These are phyloP conservation scores for Ophiocordyceps camponoti-floridani DNA, from an alignment of 2,329 filamentous ascomycete genomes.

Conservation along the genomic window DNA sequence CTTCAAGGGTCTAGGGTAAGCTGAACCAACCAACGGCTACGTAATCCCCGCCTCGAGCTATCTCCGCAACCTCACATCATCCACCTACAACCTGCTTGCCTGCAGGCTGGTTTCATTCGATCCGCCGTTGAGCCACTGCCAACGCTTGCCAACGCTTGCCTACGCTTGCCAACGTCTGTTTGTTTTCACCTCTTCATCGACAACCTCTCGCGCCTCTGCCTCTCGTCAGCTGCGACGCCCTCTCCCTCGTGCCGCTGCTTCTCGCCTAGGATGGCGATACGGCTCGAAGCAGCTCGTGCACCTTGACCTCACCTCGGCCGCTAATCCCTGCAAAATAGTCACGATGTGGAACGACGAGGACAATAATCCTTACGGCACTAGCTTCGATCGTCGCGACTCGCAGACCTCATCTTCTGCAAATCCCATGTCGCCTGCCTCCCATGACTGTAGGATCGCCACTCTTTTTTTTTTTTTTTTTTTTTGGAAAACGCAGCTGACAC, in stretches of 20 bases:
- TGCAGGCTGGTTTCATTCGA: too few species aligned
- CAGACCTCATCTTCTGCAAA: slow-evolving; percentile 50
- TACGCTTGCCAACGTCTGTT: too few species aligned
- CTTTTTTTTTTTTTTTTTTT: not conserved
- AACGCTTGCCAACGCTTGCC: too few species aligned
- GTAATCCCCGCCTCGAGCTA: too few species aligned
- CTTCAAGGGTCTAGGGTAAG: too few species aligned
- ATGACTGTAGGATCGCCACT: slow-evolving; percentile 30
- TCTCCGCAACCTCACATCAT: too few species aligned
- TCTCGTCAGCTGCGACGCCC: not conserved
- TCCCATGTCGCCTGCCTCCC: slow-evolving; percentile 41
- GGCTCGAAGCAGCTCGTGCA: not conserved
- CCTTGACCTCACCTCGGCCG: not conserved
- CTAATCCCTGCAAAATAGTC: slow-evolving; percentile 1
- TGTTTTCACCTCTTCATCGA: not conserved
- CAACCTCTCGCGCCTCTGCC: not conserved
- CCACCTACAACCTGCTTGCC: too few species aligned
- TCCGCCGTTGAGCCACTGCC: too few species aligned
- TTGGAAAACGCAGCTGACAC: not conserved
- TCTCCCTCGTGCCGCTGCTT: not conserved
- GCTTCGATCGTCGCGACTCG: slow-evolving; percentile 76
- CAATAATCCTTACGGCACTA: slow-evolving; percentile 87
- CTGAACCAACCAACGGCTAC: too few species aligned
- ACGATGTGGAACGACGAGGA: slow-evolving; percentile 96
- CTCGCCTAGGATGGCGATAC: not conserved